A percentile compares a stretch with the other conserved stretches of the same genome.
phyloP scores from a whole-genome alignment of 2,329 filamentous ascomycete genomes.

The Endoconidiophora polonica region DNA sequence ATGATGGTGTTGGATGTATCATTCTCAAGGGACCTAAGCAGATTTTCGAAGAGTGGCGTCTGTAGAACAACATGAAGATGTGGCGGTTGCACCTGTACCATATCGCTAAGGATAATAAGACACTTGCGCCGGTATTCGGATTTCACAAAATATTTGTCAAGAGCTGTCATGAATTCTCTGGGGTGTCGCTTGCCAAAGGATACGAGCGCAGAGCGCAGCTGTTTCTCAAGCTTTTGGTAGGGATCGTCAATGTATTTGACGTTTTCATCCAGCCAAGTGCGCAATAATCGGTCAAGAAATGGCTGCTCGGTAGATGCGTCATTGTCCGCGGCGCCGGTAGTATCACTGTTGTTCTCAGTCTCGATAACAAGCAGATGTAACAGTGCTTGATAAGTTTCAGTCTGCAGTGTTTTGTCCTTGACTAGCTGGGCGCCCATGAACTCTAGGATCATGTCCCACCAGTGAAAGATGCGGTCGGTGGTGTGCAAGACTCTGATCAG shows the following conservation, averaged over 20 bases:
- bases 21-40: conserved; percentile 57
- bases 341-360: conserved; percentile 28
- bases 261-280: conserved; percentile 38
- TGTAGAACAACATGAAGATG: conserved; percentile 59
- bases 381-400: conserved; percentile 47
- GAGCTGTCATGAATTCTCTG: conserved; percentile 45
- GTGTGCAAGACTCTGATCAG: conserved; percentile 48
- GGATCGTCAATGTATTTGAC: conserved; percentile 14
- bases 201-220: conserved; percentile 35
- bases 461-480: conserved; percentile 45
- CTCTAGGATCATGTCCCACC: conserved; percentile 46
- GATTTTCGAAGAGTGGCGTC: conserved; percentile 52
- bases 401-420: conserved; percentile 44
- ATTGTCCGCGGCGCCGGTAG: conserved; percentile 25
- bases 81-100: conserved; percentile 60
- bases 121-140: conserved; percentile 46
- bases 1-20: conserved; percentile 64
- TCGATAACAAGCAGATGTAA: conserved; percentile 48
- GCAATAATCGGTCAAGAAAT: conserved; percentile 39
- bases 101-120: conserved; percentile 52
- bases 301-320: conserved; percentile 28
- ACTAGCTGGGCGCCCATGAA: conserved; percentile 28
- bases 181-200: conserved; percentile 52
- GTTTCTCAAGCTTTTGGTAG: conserved; percentile 28
- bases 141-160: conserved; percentile 50